Conservation (phyloP, 805 yeast species). For the Myxozyma sirexii region DNA sequence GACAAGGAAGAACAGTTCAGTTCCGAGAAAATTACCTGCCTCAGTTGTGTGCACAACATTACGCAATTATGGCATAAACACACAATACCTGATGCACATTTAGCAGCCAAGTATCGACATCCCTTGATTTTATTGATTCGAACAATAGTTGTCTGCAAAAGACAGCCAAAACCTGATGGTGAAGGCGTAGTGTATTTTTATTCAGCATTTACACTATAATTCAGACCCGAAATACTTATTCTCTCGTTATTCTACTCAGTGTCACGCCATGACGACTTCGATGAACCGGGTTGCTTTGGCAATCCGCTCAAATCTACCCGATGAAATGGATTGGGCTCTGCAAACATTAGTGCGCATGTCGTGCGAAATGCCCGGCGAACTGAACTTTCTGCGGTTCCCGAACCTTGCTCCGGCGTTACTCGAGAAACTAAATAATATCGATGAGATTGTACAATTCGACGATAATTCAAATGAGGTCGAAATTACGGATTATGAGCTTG, state of each 20-base stretch:
- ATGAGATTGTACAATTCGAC: constrained; percentile 13
- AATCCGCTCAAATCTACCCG: constrained; percentile 61
- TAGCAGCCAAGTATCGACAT: too few species aligned
- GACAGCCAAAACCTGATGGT: too few species aligned
- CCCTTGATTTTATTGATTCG: too few species aligned
- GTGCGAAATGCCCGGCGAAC: constrained; percentile 53
- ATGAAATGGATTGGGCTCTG: constrained; percentile 74
- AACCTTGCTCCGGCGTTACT: constrained; percentile 46
- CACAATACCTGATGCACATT: too few species aligned
- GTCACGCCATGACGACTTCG: constrained; percentile 1
- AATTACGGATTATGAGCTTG: constrained; percentile 31
- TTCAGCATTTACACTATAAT: too few species aligned
- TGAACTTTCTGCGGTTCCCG: constrained; percentile 51
- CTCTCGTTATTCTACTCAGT: too few species aligned
- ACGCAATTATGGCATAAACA: too few species aligned
- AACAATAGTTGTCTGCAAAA: too few species aligned
- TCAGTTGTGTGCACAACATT: too few species aligned
- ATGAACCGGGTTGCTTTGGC: constrained; percentile 64
- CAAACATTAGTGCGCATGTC: constrained; percentile 53
- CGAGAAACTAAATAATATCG: constrained; percentile 39
- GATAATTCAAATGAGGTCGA: not conserved
- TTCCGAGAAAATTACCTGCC: too few species aligned
- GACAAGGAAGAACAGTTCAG: not conserved
- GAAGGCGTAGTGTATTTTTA: too few species aligned
- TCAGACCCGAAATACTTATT: too few species aligned